Base-by-base conservation (phyloP, 306 rosid genomes). In the Ochetophila trinervis region DNA sequence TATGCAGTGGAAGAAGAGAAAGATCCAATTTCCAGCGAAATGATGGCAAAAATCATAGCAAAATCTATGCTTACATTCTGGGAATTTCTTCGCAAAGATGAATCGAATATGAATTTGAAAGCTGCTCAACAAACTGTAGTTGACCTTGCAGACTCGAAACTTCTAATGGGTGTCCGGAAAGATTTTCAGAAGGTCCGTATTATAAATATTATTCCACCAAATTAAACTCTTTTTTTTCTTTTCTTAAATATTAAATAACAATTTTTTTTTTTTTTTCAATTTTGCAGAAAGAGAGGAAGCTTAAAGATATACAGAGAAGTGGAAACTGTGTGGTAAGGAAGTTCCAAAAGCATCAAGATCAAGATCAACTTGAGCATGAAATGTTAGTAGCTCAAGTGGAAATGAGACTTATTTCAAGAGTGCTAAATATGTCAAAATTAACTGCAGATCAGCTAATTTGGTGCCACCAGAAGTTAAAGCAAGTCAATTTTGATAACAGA, bases 381-480 rank as follows among this genome's bases (percentile, higher is more conserved):
- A 71, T 82, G 61, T 50, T 89, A 32, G 54, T 84, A 21, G 96
- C 97, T 62, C 89, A 79, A 71, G 91, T 93, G 71, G 97, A 86
- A 45, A 55, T 89, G 66, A 90, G 76, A 75, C 72, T 93, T 80
- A 63, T 87, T 65, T 86, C 89, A 65, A 84, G 91, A 75, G 94
- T 89, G 71, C 57, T 89, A n/a, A 77, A 62, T 64, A 78, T 91
- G 90, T 73, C 96, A 21, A 84, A 71, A 35, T 65, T 91, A 48
- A 85, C 84, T 24, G 68, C 66, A 67, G 90, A 89, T 61, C 95
- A 85, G 24, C 49, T 89, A 30, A 63, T 82, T 18, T 89, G 98
- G 98, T 91, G 95, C 54, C 73, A 48, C 53, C 85, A 80, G 52
- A 91, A 91, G 67, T 72, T 91, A 23, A 73, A 66, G 34, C 69